Conservation (phyloP, 805 yeast genomes). For the Teunomyces funiuensis region DNA sequence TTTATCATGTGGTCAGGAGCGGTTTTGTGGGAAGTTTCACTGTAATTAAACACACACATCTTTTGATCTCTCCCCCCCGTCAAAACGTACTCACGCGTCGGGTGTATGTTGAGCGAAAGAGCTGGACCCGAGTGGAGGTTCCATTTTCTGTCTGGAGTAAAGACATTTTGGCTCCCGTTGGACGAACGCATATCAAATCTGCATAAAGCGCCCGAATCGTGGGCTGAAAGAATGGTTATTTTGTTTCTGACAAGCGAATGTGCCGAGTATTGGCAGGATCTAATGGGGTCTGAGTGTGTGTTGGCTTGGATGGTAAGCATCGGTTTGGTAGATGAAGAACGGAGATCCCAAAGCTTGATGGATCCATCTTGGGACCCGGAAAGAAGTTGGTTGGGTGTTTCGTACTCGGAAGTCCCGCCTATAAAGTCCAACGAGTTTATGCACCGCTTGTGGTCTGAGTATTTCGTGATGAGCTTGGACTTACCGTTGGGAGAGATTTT, state of each 20-base stretch:
- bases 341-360: slow-evolving; percentile 72
- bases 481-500: slow-evolving; percentile 34
- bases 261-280: slow-evolving; percentile 54
- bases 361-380: slow-evolving; percentile 80
- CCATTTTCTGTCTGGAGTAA: slow-evolving; percentile 68
- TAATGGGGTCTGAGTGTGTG: slow-evolving; percentile 70
- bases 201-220: slow-evolving; percentile 85
- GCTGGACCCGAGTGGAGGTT: slow-evolving; percentile 94
- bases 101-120: slow-evolving; percentile 84
- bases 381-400: slow-evolving; percentile 25
- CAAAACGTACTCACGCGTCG: slow-evolving; percentile 71
- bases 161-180: slow-evolving; percentile 14
- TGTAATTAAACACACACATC: slow-evolving; percentile 68
- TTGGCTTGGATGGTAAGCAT: slow-evolving; percentile 44
- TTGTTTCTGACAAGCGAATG: slow-evolving; percentile 45
- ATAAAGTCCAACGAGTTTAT: slow-evolving; percentile 43
- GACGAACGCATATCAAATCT: slow-evolving; percentile 74
- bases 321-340: slow-evolving; percentile 48
- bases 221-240: slow-evolving; percentile 64
- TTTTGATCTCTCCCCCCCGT: slow-evolving; percentile 94
- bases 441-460: slow-evolving; percentile 42
- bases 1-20: slow-evolving; percentile 70
- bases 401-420: slow-evolving; percentile 12
- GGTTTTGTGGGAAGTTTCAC: slow-evolving; percentile 20
- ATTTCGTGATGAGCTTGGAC: slow-evolving; percentile 25